phyloP scores from a whole-genome alignment of 2,329 filamentous ascomycete genomes.

The Decorospora gaudefroyi region DNA sequence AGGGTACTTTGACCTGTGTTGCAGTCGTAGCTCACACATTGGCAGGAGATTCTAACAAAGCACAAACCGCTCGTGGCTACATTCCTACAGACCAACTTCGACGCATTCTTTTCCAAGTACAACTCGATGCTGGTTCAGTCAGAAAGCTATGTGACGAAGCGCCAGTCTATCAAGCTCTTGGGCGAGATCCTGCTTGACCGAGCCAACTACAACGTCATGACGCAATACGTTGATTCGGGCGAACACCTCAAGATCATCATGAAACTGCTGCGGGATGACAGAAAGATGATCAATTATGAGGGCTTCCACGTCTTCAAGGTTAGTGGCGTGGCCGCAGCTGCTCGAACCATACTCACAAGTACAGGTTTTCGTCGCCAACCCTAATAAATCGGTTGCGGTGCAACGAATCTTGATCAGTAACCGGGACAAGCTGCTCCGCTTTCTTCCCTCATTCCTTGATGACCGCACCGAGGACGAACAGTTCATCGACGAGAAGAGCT shows the following conservation, averaged over 20 bases:
- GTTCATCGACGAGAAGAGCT: conserved; percentile 97
- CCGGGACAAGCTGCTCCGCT: conserved; percentile 83
- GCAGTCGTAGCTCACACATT: conserved; percentile 19
- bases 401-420: conserved; percentile 97
- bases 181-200: conserved; percentile 93
- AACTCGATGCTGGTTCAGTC: conserved; percentile 87
- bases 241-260: conserved; percentile 98
- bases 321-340: neutral
- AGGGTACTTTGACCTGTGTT: conserved; percentile 23
- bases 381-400: conserved; percentile 95
- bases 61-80: conserved; percentile 90
- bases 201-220: conserved; percentile 98
- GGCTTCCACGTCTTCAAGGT: conserved; percentile 98
- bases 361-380: conserved; percentile 94
- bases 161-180: conserved; percentile 95
- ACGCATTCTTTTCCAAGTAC: conserved; percentile 89
- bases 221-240: conserved; percentile 89
- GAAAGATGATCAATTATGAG: conserved; percentile 99
- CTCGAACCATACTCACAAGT: conserved; percentile 14
- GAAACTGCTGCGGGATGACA: conserved; percentile 92
- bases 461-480: conserved; percentile 97
- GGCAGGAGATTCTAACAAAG: conserved; percentile 87
- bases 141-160: conserved; percentile 95
- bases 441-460: conserved; percentile 88
- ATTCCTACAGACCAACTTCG: conserved; percentile 88